Percentiles rank a stretch among this genome's conserved stretches.
Evolutionary conservation across 2,329 filamentous ascomycete species (phyloP).

Genomic region (Aureobasidium pullulans): DNA sequence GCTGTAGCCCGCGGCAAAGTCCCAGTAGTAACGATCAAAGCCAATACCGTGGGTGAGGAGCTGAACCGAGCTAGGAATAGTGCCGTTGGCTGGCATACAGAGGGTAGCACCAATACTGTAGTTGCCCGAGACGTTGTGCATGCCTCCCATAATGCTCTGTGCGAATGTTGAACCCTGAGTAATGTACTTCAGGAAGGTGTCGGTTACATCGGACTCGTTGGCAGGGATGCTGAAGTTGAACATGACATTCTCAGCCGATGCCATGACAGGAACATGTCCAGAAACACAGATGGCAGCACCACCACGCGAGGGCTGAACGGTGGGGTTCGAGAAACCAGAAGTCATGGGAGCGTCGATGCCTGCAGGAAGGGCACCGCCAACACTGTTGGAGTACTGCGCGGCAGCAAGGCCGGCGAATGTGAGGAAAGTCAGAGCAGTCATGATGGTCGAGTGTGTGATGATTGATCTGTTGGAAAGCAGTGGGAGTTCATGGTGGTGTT

Average conservation of each 20-base stretch:
- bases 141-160: constrained; percentile 15
- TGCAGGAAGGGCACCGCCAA: constrained; percentile 12
- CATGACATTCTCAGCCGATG: constrained; percentile 22
- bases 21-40: constrained; percentile 30
- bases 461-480: neutral
- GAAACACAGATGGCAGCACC: constrained; percentile 24
- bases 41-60: constrained; percentile 36
- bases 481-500: neutral
- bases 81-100: constrained; percentile 20
- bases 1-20: constrained; percentile 32
- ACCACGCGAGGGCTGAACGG: constrained; percentile 18
- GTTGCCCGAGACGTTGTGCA: constrained; percentile 15
- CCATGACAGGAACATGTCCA: constrained; percentile 22
- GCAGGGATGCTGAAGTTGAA: constrained; percentile 22
- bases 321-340: constrained; percentile 18
- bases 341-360: constrained; percentile 12
- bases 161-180: constrained; percentile 16
- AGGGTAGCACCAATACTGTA: constrained; percentile 19
- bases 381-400: neutral
- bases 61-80: constrained; percentile 26
- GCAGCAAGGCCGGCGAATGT: constrained; percentile 9
- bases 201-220: constrained; percentile 24
- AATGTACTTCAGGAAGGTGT: constrained; percentile 19
- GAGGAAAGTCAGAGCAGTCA: constrained; percentile 3
- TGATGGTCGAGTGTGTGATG: neutral